Conservation (phyloP, 768 basidiomycete species). For the Leucosporidium creatinivorum region DNA sequence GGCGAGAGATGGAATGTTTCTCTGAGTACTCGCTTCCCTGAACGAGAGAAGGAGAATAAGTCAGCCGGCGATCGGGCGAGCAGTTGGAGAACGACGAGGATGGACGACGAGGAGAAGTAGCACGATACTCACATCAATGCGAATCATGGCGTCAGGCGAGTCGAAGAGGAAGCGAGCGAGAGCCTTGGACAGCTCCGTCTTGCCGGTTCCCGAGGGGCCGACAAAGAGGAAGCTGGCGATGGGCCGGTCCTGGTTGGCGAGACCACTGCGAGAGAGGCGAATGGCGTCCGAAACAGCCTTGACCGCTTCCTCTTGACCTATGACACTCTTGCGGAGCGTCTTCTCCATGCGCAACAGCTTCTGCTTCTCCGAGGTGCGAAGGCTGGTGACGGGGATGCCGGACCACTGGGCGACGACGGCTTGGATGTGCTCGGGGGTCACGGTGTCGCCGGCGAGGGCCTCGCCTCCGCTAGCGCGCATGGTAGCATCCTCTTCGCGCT, state of each 20-base stretch:
- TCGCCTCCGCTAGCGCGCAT: conserved; percentile 35
- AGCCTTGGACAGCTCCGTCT: conserved; percentile 87
- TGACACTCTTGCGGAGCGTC: conserved; percentile 60
- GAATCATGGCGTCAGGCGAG: conserved; percentile 92
- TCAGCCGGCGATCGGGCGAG: background rate
- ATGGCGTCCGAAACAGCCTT: conserved; percentile 80
- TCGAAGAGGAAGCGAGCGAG: conserved; percentile 83
- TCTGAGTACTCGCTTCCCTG: conserved; percentile 64
- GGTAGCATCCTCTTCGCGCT: conserved; percentile 56
- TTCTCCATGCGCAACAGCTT: conserved; percentile 84
- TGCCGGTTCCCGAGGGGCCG: conserved; percentile 64
- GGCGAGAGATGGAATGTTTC: conserved; percentile 77
- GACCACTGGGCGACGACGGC: conserved; percentile 94
- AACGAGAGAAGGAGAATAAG: conserved; percentile 28
- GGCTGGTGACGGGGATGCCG: conserved; percentile 65
- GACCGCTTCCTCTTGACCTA: conserved; percentile 88
- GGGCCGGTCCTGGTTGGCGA: conserved; percentile 80
- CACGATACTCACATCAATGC: conserved; percentile 57
- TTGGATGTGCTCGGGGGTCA: conserved; percentile 66
- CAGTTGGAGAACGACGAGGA: conserved; percentile 48
- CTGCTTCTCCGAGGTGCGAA: conserved; percentile 53
- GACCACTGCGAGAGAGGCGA: conserved; percentile 80
- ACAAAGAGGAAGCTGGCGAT: conserved; percentile 75
- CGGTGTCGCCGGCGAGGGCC: conserved; percentile 36
- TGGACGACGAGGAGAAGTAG: too few species aligned